A percentile compares a stretch with the other conserved stretches of the same genome.
These are phyloP conservation scores for Oryza officinalis DNA, from an alignment of 176 grass and related monocot species.

Conservation along the genomic window DNA sequence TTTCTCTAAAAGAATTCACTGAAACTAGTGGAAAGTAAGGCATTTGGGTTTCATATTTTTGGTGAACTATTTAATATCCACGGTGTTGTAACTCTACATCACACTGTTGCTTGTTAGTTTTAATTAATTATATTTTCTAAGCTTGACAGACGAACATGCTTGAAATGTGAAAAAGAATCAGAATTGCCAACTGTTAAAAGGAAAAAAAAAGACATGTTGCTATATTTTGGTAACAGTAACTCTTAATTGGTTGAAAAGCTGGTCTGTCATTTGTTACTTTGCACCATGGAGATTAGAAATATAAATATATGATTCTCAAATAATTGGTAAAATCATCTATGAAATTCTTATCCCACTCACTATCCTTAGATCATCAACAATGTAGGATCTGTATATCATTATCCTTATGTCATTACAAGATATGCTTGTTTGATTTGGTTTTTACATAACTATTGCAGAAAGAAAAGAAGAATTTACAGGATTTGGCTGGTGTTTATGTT, in stretches of 20 bases:
- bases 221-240: background rate
- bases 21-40: background rate
- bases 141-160: background rate
- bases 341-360: background rate
- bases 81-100: background rate
- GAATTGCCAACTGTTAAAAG: background rate
- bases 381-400: background rate
- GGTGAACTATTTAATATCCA: background rate
- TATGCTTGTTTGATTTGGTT: constrained; percentile 19
- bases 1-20: background rate
- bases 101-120: constrained; percentile 9
- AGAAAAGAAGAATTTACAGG: constrained; percentile 97
- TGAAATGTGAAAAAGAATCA: background rate
- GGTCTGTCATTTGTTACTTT: background rate
- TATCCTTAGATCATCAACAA: background rate
- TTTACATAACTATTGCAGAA: constrained; percentile 60
- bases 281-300: constrained; percentile 10
- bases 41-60: background rate
- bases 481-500: constrained; percentile 79
- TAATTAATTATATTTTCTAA: constrained; percentile 20
- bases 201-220: background rate
- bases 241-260: constrained; percentile 18
- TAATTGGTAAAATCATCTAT: background rate
- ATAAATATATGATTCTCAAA: constrained; percentile 3
- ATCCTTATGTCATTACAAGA: background rate